Evolutionary conservation across 1,284 basidiomycete species (phyloP).

Genomic region (Vanrija humicola): DNA sequence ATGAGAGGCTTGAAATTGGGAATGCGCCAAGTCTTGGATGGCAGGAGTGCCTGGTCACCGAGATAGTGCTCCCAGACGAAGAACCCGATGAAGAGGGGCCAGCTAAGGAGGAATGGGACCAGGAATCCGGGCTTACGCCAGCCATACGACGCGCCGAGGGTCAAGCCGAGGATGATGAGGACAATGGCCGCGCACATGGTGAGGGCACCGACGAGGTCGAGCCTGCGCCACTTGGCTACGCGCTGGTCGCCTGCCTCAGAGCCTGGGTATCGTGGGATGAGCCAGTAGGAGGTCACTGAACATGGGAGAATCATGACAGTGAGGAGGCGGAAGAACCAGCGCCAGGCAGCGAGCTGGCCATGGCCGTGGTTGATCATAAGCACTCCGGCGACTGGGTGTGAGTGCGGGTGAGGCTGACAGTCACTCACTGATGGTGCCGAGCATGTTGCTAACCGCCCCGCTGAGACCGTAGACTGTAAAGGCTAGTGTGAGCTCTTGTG

Average conservation of each 20-base stretch:
- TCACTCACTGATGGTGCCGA: slow-evolving; percentile 22
- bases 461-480: slow-evolving; percentile 43
- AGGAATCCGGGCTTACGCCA: slow-evolving; percentile 41
- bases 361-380: slow-evolving; percentile 43
- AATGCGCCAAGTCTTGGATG: slow-evolving; percentile 36
- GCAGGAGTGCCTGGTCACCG: slow-evolving; percentile 38
- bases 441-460: slow-evolving; percentile 45
- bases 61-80: slow-evolving; percentile 35
- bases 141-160: slow-evolving; percentile 39
- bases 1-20: slow-evolving; percentile 42
- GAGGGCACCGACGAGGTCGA: slow-evolving; percentile 36
- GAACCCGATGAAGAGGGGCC: slow-evolving; percentile 31
- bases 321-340: slow-evolving; percentile 38
- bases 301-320: slow-evolving; percentile 29
- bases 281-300: slow-evolving; percentile 15
- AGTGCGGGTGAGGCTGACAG: too few relatives aligned
- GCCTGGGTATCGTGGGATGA: slow-evolving; percentile 29
- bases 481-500: slow-evolving; percentile 30
- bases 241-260: neutral
- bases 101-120: slow-evolving; percentile 42
- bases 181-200: slow-evolving; percentile 35
- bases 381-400: slow-evolving; percentile 28
- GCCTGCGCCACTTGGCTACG: slow-evolving; percentile 27
- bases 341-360: slow-evolving; percentile 41
- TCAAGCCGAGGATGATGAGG: slow-evolving; percentile 43